phyloP scores from a whole-genome alignment of 805 yeast species.

The Kregervanrija delftensis region DNA sequence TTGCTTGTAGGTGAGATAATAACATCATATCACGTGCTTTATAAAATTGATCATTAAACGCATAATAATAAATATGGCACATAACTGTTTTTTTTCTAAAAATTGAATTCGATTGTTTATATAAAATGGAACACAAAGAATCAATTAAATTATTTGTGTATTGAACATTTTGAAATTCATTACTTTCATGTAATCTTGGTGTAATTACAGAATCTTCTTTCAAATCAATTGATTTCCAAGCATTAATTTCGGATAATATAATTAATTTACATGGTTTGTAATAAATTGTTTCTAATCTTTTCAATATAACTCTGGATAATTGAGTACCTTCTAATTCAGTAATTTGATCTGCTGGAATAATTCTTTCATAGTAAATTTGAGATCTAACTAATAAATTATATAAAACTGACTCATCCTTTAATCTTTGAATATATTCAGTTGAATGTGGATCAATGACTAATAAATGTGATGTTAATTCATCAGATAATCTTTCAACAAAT shows the following conservation, averaged over 20 bases:
- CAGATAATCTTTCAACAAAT: conserved; percentile 88
- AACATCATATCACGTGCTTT: conserved; percentile 85
- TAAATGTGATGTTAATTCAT: conserved; percentile 83
- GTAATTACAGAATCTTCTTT: conserved; percentile 28
- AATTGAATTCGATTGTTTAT: conserved; percentile 53
- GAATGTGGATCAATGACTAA: conserved; percentile 93
- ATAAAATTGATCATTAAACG: conserved; percentile 77
- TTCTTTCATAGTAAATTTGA: conserved; percentile 76
- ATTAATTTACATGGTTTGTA: conserved; percentile 82
- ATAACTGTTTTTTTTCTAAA: conserved; percentile 81
- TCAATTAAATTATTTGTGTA: conserved; percentile 55
- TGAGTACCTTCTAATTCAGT: conserved; percentile 46
- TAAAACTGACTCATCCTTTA: conserved; percentile 76
- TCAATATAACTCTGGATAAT: conserved; percentile 65
- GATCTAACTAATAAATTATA: conserved; percentile 75
- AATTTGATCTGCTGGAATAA: conserved; percentile 37
- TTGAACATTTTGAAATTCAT: conserved; percentile 23
- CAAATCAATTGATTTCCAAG: conserved; percentile 56
- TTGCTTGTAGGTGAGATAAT: conserved; percentile 75
- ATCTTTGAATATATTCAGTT: conserved; percentile 83
- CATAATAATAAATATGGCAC: conserved; percentile 82
- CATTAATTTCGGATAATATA: conserved; percentile 55
- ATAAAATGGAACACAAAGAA: conserved; percentile 56
- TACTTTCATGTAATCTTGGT: conserved; percentile 23
- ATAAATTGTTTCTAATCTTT: conserved; percentile 88